These are phyloP conservation scores for Sporothrix luriei DNA, from an alignment of 2,329 filamentous ascomycete species.

Conservation along the genomic window DNA sequence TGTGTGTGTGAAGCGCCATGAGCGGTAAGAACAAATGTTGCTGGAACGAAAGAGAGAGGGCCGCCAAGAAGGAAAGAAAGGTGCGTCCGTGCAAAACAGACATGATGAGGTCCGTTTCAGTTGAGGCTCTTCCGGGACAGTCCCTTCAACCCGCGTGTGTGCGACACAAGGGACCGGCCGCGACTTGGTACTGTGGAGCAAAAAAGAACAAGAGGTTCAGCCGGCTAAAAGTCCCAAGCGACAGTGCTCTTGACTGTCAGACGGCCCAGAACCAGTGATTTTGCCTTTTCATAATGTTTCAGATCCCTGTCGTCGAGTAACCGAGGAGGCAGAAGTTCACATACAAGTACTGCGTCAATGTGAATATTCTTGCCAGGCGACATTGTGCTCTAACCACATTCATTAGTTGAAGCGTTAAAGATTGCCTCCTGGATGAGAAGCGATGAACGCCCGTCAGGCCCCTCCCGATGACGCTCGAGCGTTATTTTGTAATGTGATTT, in stretches of 20 bases:
- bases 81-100: conserved; percentile 14
- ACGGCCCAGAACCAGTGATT: background rate
- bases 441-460: background rate
- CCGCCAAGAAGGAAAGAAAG: background rate
- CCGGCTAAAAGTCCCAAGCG: background rate
- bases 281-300: conserved; percentile 10
- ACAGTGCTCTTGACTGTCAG: background rate
- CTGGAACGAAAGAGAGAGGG: background rate
- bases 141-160: conserved; percentile 6
- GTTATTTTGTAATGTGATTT: background rate
- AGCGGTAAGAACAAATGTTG: background rate
- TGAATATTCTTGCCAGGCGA: background rate
- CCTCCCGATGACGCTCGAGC: background rate
- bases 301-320: background rate
- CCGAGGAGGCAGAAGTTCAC: background rate
- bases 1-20: background rate
- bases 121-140: conserved; percentile 18
- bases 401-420: background rate
- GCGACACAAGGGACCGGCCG: background rate
- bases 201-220: background rate
- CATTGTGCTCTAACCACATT: background rate
- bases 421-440: conserved; percentile 5
- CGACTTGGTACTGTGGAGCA: background rate
- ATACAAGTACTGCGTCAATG: background rate
- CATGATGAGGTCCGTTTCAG: conserved; percentile 22